Evolutionary conservation across 345 rosid genomes (phyloP), one percentile per base, ranked within the genome.

Genomic region (Linum usitatissimum): DNA sequence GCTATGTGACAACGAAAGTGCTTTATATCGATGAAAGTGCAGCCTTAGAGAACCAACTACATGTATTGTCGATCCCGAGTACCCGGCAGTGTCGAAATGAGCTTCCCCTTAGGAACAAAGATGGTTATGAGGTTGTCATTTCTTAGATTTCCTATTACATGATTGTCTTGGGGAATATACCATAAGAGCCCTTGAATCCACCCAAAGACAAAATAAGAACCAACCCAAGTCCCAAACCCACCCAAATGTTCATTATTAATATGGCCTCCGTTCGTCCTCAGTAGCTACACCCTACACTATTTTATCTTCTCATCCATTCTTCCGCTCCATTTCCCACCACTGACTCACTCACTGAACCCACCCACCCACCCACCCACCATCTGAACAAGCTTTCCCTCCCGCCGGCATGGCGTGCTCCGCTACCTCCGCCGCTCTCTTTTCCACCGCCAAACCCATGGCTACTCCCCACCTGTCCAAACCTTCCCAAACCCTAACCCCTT

Each of bases 331-430:
- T 73, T 80, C 68, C 71, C 60, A 59, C 79, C 78, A 53, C 72
- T 68, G 62, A 69, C 72, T 69, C 58, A 53, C 39, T 40, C 19
- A 6, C 53, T 4, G 28, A 23, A 23, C 34, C 6, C 64, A 48
- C 55, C 2, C 7, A 9, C 53, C n/a, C n/a, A n/a, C n/a, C n/a
- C n/a, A n/a, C n/a, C n/a, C 17, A 14, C 59, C 56, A 14, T 17
- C 56, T 15, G 18, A 6, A 5, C 19, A 8, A n/a, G 21, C 57
- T 18, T 23, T 20, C 23, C 57, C 18, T n/a, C 10, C 57, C 57
- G 20, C 19, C 57, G 9, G 21, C 57, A 88, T 86, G 96, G 92
- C 96, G 54, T 80, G 84, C 83, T 59, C 90, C 18, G 83, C 91
- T 66, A 69, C 86, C 63, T 70, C 95, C 15, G 61, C 92, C 23